These are phyloP conservation scores for Hypoxylon sp. DNA, from an alignment of 2,329 filamentous ascomycete genomes.

Conservation along the genomic window DNA sequence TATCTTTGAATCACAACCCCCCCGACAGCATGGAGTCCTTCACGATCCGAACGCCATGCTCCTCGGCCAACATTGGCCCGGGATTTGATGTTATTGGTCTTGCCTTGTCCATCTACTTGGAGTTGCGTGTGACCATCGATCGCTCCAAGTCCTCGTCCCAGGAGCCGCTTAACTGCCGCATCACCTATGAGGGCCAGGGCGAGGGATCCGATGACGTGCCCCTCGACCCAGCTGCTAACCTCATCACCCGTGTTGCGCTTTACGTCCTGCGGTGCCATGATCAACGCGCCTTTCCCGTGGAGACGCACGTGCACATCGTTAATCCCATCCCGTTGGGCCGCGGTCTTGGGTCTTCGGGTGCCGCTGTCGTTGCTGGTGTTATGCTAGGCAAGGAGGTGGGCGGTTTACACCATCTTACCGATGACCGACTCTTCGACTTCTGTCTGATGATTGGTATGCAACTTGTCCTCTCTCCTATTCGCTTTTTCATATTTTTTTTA, in stretches of 20 bases:
- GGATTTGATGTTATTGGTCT: conserved; percentile 98
- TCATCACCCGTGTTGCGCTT: conserved; percentile 91
- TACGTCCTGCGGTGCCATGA: conserved; percentile 95
- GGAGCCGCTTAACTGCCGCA: conserved; percentile 80
- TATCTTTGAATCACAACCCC: too few relatives aligned
- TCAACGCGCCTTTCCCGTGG: conserved; percentile 81
- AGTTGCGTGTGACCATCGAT: conserved; percentile 83
- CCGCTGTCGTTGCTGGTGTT: conserved; percentile 95
- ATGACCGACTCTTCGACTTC: conserved; percentile 90
- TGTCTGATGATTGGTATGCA: conserved; percentile 88
- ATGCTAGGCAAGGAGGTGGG: conserved; percentile 90
- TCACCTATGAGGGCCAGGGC: conserved; percentile 89
- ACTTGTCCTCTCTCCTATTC: not conserved
- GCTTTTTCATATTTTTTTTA: not conserved
- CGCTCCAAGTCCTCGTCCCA: conserved; percentile 61
- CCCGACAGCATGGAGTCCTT: conserved; percentile 74
- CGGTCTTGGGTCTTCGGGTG: conserved; percentile 93
- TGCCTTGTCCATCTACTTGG: conserved; percentile 91
- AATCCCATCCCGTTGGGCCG: conserved; percentile 95
- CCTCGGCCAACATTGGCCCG: conserved; percentile 96
- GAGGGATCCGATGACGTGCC: conserved; percentile 77
- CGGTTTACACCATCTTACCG: conserved; percentile 74
- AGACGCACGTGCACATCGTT: conserved; percentile 92
- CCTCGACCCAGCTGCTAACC: conserved; percentile 84
- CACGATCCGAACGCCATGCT: conserved; percentile 84